Evolutionary conservation across 2,329 filamentous ascomycete genomes (phyloP).

Genomic region (Claviceps digitariae): DNA sequence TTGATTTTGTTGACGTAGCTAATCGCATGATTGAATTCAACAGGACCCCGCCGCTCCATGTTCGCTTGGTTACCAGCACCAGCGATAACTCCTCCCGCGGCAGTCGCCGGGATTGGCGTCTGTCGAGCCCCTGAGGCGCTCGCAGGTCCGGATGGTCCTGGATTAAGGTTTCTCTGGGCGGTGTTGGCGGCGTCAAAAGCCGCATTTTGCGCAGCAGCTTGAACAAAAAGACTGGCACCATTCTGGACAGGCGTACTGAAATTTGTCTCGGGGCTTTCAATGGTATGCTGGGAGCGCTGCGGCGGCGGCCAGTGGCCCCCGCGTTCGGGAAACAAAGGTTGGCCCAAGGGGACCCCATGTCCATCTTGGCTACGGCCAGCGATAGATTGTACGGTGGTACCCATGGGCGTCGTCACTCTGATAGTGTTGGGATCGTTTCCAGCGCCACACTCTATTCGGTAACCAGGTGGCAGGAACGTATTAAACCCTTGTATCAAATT

Average conservation of each 20-base stretch:
- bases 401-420: slow-evolving; percentile 90
- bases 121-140: slow-evolving; percentile 36
- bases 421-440: slow-evolving; percentile 94
- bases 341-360: slow-evolving; percentile 23
- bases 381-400: slow-evolving; percentile 90
- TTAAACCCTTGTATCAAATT: slow-evolving; percentile 97
- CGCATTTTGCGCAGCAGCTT: slow-evolving; percentile 24
- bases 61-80: slow-evolving; percentile 43
- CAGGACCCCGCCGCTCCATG: slow-evolving; percentile 78
- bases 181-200: slow-evolving; percentile 18
- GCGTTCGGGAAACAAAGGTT: slow-evolving; percentile 34
- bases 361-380: slow-evolving; percentile 37
- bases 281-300: slow-evolving; percentile 41
- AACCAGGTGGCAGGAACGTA: slow-evolving; percentile 89
- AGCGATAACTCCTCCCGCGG: slow-evolving; percentile 48
- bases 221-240: slow-evolving; percentile 33
- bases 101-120: slow-evolving; percentile 44
- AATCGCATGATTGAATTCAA: slow-evolving; percentile 98
- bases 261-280: slow-evolving; percentile 49
- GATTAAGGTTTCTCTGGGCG: slow-evolving; percentile 19
- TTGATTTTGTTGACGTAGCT: slow-evolving; percentile 99
- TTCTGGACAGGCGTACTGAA: slow-evolving; percentile 45
- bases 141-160: slow-evolving; percentile 26
- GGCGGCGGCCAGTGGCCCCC: slow-evolving; percentile 43
- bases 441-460: slow-evolving; percentile 89